phyloP scores from a whole-genome alignment of 2,329 filamentous ascomycete species.

The Falciphora oryzae region DNA sequence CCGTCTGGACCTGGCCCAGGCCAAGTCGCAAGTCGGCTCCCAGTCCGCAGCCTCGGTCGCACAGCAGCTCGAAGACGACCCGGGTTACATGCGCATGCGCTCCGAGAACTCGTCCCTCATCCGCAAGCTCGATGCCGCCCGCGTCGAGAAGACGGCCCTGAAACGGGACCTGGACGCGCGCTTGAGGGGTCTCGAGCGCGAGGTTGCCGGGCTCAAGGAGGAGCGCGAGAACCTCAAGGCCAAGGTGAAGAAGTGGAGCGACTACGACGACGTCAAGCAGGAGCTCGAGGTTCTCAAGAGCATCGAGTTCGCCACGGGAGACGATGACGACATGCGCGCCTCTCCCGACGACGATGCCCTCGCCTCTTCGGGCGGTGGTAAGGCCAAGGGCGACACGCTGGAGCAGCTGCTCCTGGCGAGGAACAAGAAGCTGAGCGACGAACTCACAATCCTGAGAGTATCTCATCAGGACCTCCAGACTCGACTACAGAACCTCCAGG shows the following conservation, averaged over 20 bases:
- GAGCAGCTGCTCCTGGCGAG: constrained; percentile 87
- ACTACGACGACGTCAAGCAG: constrained; percentile 95
- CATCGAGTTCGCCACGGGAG: constrained; percentile 90
- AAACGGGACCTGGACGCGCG: constrained; percentile 71
- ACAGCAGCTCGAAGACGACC: constrained; percentile 78
- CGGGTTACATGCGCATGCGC: constrained; percentile 77
- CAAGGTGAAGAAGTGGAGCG: constrained; percentile 82
- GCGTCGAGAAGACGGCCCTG: constrained; percentile 77
- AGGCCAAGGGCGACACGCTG: constrained; percentile 69
- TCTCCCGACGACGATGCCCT: constrained; percentile 26
- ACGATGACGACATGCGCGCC: constrained; percentile 62
- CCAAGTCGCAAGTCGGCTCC: constrained; percentile 49
- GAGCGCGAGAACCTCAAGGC: constrained; percentile 75
- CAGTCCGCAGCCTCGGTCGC: constrained; percentile 45
- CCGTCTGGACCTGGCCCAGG: constrained; percentile 82
- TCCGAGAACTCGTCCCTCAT: constrained; percentile 92
- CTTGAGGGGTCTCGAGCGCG: constrained; percentile 72
- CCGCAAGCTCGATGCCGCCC: constrained; percentile 76
- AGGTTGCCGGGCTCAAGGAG: constrained; percentile 65
- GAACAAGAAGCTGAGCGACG: constrained; percentile 95
- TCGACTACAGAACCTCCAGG: constrained; percentile 72
- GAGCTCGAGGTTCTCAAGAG: constrained; percentile 96
- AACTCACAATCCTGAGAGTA: constrained; percentile 85
- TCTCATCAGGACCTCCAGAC: constrained; percentile 88
- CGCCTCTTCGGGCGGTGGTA: constrained; percentile 22